Evolutionary conservation across 2,329 filamentous ascomycete species (phyloP), one percentile per base, ranked within the genome.

Genomic region (Penicillium expansum): DNA sequence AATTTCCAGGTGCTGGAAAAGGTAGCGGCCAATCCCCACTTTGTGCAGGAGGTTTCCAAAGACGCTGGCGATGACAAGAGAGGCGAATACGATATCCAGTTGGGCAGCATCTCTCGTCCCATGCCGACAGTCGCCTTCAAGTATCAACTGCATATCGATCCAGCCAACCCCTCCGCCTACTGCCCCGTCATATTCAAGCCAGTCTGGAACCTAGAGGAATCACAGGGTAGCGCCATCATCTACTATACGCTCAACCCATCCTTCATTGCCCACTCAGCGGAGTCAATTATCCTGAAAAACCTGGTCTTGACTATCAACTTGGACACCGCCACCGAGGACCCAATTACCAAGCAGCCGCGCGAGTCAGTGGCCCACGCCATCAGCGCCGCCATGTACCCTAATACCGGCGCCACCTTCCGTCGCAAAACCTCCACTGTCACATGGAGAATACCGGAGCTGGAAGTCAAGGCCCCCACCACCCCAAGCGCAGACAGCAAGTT

Each of bases 1-100:
- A 94, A 96, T 71, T 96, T 96, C 71, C 77, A 87, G 10, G 83
- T 84, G n/a, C 82, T 99, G 6, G 94, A 97, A 67, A 92, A 91
- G 68, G 92, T 99, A 55, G 92, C 92, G 0, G 92, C 92, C 1
- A 99, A 99, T 72, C 91, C 91, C 42, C 90, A 92, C 56, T 96
- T 97, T 75, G 86, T 97, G 50, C 85, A 87, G 32, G 88, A 91
- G 64, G 80, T 57, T 27, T 63, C 60, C 50, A 69, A 65, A 37
- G 68, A 67, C 5, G 62, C 63, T 1, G 85, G 88, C 10, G 76
- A 77, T 33, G 76, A 78, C 32, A 86, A 83, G 56, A 83, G 88
- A 4, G 92, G 95, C 57, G 88, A 93, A 69, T 99, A 95, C 75
- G 84, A 80, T 0, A 78, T 99, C 32, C 85, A 92, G 60, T 77